phyloP scores from a whole-genome alignment of 1,139 yeast genomes.

The Geotrichum aggregatum region DNA sequence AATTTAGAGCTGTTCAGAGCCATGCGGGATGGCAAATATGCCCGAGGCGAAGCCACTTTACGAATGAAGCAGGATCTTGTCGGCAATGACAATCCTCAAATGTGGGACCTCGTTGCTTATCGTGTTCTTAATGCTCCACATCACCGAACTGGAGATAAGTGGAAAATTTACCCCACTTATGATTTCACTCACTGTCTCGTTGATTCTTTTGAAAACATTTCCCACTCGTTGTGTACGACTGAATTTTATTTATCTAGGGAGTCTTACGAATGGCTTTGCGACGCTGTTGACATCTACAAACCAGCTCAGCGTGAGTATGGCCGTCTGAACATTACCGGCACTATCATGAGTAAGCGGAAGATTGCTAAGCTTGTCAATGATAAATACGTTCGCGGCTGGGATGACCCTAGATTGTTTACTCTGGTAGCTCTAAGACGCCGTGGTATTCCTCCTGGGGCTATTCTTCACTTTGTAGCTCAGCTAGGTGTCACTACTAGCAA shows the following conservation, averaged over 20 bases:
- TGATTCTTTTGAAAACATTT: slow-evolving; percentile 92
- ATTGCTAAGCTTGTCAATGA: slow-evolving; percentile 87
- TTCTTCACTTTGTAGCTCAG: slow-evolving; percentile 85
- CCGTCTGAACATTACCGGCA: slow-evolving; percentile 89
- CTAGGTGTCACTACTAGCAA: slow-evolving; percentile 94
- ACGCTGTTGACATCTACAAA: slow-evolving; percentile 87
- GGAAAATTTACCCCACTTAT: slow-evolving; percentile 98
- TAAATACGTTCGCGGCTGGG: slow-evolving; percentile 88
- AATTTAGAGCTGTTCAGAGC: slow-evolving; percentile 75
- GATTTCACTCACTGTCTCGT: slow-evolving; percentile 98
- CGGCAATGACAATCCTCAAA: slow-evolving; percentile 89
- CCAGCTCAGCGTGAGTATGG: slow-evolving; percentile 99
- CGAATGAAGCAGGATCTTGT: slow-evolving; percentile 92
- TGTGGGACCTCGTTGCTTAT: slow-evolving; percentile 99
- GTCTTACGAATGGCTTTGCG: slow-evolving; percentile 98
- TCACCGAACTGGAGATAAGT: slow-evolving; percentile 92
- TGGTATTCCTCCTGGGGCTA: slow-evolving; percentile 99
- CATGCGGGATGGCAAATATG: slow-evolving; percentile 86
- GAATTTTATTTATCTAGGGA: slow-evolving; percentile 90
- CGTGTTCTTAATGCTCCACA: slow-evolving; percentile 89
- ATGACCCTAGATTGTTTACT: slow-evolving; percentile 94
- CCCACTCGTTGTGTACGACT: slow-evolving; percentile 92
- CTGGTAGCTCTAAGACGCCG: slow-evolving; percentile 93
- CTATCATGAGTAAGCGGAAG: slow-evolving; percentile 90
- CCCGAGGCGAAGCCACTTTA: slow-evolving; percentile 86